Base-by-base conservation (phyloP, 345 rosid species). In the Citrus glauca region DNA sequence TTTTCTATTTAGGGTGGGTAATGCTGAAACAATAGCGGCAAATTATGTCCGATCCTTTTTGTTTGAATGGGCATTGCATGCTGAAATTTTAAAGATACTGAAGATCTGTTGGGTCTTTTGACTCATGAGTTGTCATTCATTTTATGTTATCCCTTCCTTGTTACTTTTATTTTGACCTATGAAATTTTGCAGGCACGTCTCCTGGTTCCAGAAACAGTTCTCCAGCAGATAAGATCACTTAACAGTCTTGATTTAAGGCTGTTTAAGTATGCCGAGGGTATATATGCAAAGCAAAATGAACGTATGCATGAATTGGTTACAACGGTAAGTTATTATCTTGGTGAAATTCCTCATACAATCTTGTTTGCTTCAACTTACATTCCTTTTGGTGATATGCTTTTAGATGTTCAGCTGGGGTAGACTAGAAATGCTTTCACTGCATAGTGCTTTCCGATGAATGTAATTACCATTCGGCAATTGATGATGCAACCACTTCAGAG, bases 231-330 rank as follows among this genome's bases (percentile, higher is more conserved):
- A 75, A 90, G 78, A 86, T 86, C 88, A n/a, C 90, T 88, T n/a
- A 96, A 96, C 88, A 71, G 73, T 73, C 98, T 96, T 37, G 98
- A 96, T 74, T 22, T 89, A 75, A 92, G 94, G 86, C 95, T 96
- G 28, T 96, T 91, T 80, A 83, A 91, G 78, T 89, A 96, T 80
- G 98, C 98, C 14, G 83, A 76, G 80, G 88, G 82, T 75, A 85
- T 96, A 25, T 96, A 90, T 80, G 88, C 84, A 19, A 90, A 89
- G 86, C 91, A 92, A 79, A 91, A 88, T 77, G 76, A 74, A 66
- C 82, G 71, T 40, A 73, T 64, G 45, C 84, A 82, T 62, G 82
- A 65, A 59, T 32, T 81, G 67, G 70, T 68, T n/a, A 64, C 45
- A 48, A 72, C 70, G 14, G 93, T 90, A 66, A 82, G 86, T 71